Evolutionary conservation across 495 filamentous ascomycete species (phyloP), one percentile per base, ranked within the genome.

Genomic region (Xylaria curta): DNA sequence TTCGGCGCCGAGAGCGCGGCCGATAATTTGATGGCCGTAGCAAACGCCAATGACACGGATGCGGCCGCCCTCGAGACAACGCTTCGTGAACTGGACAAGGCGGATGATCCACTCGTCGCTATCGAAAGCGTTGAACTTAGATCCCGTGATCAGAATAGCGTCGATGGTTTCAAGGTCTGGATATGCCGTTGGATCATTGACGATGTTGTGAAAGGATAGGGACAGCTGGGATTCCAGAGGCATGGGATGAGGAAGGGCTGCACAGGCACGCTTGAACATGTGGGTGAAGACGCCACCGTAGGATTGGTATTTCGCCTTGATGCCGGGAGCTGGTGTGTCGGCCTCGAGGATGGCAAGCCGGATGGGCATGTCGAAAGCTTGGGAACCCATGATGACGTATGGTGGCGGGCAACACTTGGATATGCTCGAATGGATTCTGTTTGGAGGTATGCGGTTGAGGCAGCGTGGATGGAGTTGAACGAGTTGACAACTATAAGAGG

Each of bases 11-110:
- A 97, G 76, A 2, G 94, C 94, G 24, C 94, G 86, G 0, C 88
- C 93, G 63, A 97, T 84, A 63, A 97, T 95, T 81, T 98, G 94
- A 78, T 97, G 95, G 21, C 94, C 95, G 79, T 95, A 97, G 78
- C 95, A 97, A 36, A 96, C 87, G 17, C 93, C 94, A 24, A 97
- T 84, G 26, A 97, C 80, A 28, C 88, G 86, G 26, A 97, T 86
- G 47, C 78, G 77, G 36, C 74, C 72, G 26, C 76, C 71, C 33
- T 68, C 87, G 84, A 56, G 81, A 77, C 51, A 94, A 81, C 61
- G 91, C 74, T 87, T 85, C 0, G 87, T 88, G 79, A 89, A 97
- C 49, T 91, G 89, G 2, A 95, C 90, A 0, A 98, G 86, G 24
- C 86, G 87, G 24, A 89, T 58, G 66, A 97, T 94, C 95, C 94